Base-by-base conservation (phyloP, 257 asterid species). In the Fraxinus pennsylvanica region DNA sequence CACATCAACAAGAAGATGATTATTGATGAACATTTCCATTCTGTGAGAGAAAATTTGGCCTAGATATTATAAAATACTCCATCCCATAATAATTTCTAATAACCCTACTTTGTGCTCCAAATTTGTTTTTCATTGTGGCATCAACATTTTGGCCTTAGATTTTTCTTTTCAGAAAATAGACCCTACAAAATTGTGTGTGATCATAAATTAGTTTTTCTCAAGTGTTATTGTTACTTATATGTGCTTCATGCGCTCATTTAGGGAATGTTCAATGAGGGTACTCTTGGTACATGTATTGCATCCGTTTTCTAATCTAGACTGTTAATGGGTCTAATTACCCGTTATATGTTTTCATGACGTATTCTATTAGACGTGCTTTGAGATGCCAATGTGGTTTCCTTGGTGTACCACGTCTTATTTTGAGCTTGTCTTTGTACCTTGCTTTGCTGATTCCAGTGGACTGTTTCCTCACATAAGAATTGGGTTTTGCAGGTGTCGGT, bases 401-500 rank as follows among this genome's bases (percentile, higher is more conserved):
- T 32, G 35, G 50, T 59, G 25, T 33, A 45, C 32, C 14, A 36
- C 13, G 61, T 29, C 59, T 7, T 9, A 0, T 63, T 30, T 35
- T 61, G 69, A 38, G 38, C 13, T 63, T 4, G 30, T 76, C 68
- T 33, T 22, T 27, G 36, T 41, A 17, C 15, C 17, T 19, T 79
- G 68, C 36, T 79, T 67, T 43, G 25, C 32, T 13, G 50, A 38
- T 65, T 50, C 70, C 43, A 17, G 36, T 74, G 68, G 36, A 32
- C 66, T 32, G 6, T 70, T 71, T 73, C 22, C 68, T 57, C 61
- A 9, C 52, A 15, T 67, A 72, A 22, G 27, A 71, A 27, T 70
- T 76, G 36, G 79, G 63, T 85, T 76, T 81, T 86, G 82, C 87
- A 96, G 99, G 99, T 96, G 78, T 94, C 92, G 50, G 99, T 96